Base-by-base conservation (phyloP, 306 rosid species). In the Cucurbita pepo region DNA sequence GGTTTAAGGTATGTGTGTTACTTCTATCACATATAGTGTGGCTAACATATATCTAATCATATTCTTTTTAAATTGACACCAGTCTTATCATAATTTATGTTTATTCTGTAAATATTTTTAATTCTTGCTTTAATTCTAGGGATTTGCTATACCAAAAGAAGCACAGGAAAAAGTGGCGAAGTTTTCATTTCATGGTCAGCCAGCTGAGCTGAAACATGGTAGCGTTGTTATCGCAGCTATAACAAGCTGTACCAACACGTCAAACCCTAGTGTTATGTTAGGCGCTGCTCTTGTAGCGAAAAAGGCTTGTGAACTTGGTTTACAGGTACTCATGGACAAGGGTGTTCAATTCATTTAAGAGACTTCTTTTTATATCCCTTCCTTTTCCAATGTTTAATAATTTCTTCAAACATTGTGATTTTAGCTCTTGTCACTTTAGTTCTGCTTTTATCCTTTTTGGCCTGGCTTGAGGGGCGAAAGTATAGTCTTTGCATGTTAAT, bases 201-300 rank as follows among this genome's bases (percentile, higher is more conserved):
- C 89, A 57, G 85, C 98, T 6, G 96, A 88, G 83, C 93, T 92
- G 57, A 90, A 83, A 83, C 95, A 92, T 73, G 98, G 96, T 10
- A 87, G 87, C 72, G 91, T 92, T 69, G 98, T 92, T 71, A 90
- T 92, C 84, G 96, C 98, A 83, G 98, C 96, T 71, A 92, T 92
- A 78, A 88, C 98, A 19, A 92, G 98, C 54, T 92, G 98, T 85
- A 92, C 98, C 37, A 92, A 92, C 76, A 92, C 98, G 44, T 92
- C 98, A 78, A 92, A 92, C 77, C 96, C 98, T 44, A 90, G 96
- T 76, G 98, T 92, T 81, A 92, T 92, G 96, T 96, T 92, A 75
- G 98, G 98, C 19, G 98, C 98, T 75, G 98, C 86, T 71, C 96
- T 92, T 74, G 96, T 90, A 75, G 96, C 98, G 0, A 92, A 92